These are phyloP conservation scores for Sanguinoderma infundibulare DNA, from an alignment of 1,284 basidiomycete genomes.

Conservation along the genomic window DNA sequence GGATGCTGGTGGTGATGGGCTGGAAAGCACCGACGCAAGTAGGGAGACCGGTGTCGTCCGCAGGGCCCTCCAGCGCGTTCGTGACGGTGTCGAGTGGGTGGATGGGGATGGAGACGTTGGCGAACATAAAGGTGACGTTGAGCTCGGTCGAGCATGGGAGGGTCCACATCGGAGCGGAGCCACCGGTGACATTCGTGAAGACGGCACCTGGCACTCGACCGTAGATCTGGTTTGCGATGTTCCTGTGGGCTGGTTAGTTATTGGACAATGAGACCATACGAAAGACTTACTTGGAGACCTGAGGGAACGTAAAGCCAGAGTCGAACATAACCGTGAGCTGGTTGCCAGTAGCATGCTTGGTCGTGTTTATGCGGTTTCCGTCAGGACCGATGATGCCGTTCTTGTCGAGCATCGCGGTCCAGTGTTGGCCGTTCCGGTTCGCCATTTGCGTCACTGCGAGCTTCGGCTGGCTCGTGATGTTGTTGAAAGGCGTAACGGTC, in stretches of 20 bases:
- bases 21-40: conserved; percentile 55
- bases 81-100: conserved; percentile 65
- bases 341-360: conserved; percentile 43
- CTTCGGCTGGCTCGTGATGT: conserved; percentile 41
- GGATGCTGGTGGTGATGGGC: conserved; percentile 57
- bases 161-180: conserved; percentile 55
- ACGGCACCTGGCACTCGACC: conserved; percentile 51
- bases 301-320: conserved; percentile 70
- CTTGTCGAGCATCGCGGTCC: conserved; percentile 40
- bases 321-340: conserved; percentile 66
- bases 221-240: conserved; percentile 62
- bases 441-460: conserved; percentile 32
- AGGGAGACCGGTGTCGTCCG: conserved; percentile 27
- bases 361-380: conserved; percentile 48
- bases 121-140: conserved; percentile 64
- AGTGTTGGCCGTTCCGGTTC: conserved; percentile 39
- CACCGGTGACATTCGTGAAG: conserved; percentile 45
- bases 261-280: background rate
- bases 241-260: conserved; percentile 35
- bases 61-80: conserved; percentile 26
- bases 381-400: conserved; percentile 45
- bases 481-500: conserved; percentile 36
- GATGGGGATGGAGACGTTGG: conserved; percentile 54
- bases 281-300: conserved; percentile 53
- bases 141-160: conserved; percentile 64